Evolutionary conservation across 371 early-diverging fungal genomes (phyloP).

Genomic region (Rhizopus stolonifer): DNA sequence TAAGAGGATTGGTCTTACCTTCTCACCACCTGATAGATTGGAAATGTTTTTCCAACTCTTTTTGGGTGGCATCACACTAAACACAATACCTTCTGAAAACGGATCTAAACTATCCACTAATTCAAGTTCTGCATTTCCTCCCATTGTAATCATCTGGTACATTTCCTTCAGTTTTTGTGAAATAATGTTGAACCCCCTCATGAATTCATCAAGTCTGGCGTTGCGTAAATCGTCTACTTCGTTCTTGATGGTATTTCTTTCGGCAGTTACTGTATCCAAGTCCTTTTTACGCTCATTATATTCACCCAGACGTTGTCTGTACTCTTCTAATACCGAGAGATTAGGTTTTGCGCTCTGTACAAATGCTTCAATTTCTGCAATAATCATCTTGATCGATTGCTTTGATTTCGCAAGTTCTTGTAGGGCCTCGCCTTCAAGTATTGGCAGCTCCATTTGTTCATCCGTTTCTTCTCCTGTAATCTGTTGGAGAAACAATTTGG

Average conservation of each 20-base stretch:
- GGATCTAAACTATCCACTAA: conserved; percentile 99
- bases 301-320: conserved; percentile 75
- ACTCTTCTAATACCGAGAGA: conserved; percentile 86
- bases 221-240: conserved; percentile 81
- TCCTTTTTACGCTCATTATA: conserved; percentile 72
- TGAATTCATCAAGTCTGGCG: conserved; percentile 89
- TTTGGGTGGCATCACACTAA: conserved; percentile 99
- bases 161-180: conserved; percentile 98
- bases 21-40: conserved; percentile 99
- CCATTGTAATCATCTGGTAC: conserved; percentile 99
- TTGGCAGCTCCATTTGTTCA: conserved; percentile 52
- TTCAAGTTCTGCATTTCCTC: conserved; percentile 99
- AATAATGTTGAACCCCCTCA: conserved; percentile 94
- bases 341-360: conserved; percentile 81
- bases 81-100: conserved; percentile 98
- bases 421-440: conserved; percentile 53
- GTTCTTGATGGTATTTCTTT: conserved; percentile 74
- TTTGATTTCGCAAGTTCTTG: conserved; percentile 39
- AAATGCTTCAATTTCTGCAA: conserved; percentile 58
- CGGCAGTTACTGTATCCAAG: conserved; percentile 70
- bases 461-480: conserved; percentile 45
- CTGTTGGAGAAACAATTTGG: conserved; percentile 56
- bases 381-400: conserved; percentile 37
- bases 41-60: conserved; percentile 99
- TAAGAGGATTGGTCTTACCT: conserved; percentile 55